Evolutionary conservation across 2,329 filamentous ascomycete species (phyloP), one percentile per base, ranked within the genome.

Genomic region (Fusarium secorum): DNA sequence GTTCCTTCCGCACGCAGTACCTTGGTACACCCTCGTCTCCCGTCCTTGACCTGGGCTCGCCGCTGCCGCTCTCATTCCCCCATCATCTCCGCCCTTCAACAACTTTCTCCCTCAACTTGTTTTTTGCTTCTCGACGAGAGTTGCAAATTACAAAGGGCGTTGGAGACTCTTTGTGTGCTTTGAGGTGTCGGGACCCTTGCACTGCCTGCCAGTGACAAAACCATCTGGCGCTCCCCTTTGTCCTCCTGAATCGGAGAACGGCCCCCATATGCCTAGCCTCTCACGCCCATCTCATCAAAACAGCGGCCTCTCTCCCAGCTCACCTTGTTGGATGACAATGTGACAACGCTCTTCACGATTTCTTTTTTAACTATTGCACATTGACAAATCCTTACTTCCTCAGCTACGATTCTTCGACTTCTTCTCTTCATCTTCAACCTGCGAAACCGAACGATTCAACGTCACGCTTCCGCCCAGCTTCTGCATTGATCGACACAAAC

Each of bases 41-140:
- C 64, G 63, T 67, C 42, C 62, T 66, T 48, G 62, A 73, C 64
- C 66, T 75, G 56, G 68, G 64, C 69, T 74, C 67, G 74, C 64
- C 69, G 70, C 69, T 73, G 74, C 69, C 70, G 66, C 73, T 69
- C 72, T 72, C 75, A 71, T 74, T 77, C 75, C 75, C 72, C 75
- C 74, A 78, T 75, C 74, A 74, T 77, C 76, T 78, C 76, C 75
- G 76, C 77, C 72, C 70, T 71, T 73, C 75, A 75, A 77, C 75
- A 78, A 75, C 76, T 76, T 77, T 75, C 74, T 67, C 67, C 71
- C 74, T 75, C 70, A 68, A 68, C 71, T 75, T 68, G 65, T 76
- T 67, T 70, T 74, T 72, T 70, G 63, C 66, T 68, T 69, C 60
- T 73, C 75, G 57, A 76, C 73, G 71, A 74, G 75, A 77, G 75